phyloP scores from a whole-genome alignment of 176 grass and related monocot genomes.

The Echinochloa phyllopogon region DNA sequence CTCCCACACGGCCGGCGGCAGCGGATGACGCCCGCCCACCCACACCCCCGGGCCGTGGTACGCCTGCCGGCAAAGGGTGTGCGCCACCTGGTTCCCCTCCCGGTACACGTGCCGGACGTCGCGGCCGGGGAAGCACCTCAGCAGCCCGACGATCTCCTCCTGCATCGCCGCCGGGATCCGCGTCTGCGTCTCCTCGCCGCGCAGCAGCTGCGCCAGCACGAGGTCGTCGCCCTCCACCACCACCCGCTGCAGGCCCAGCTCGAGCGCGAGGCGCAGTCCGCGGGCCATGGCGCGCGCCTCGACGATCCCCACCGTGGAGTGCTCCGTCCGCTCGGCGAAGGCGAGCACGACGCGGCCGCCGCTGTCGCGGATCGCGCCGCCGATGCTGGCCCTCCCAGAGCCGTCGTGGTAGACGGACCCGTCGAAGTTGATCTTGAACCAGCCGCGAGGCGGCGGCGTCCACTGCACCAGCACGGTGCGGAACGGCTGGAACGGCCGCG shows the following conservation, averaged over 20 bases:
- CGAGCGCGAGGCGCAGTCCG: not conserved
- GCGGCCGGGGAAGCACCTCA: not conserved
- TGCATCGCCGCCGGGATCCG: not conserved
- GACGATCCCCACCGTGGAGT: conserved; percentile 1
- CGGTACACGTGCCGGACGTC: conserved; percentile 7
- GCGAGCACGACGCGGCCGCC: not conserved
- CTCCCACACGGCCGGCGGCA: not conserved
- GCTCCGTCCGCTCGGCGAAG: not conserved
- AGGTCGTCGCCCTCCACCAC: conserved; percentile 7
- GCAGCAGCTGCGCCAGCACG: conserved; percentile 17
- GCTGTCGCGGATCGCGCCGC: not conserved
- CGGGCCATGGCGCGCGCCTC: not conserved
- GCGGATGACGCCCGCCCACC: not conserved
- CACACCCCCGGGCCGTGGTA: not conserved
- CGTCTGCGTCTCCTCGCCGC: conserved; percentile 19
- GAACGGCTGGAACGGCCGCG: not conserved
- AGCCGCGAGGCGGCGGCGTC: not conserved
- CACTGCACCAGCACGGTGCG: not conserved
- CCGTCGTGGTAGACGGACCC: not conserved
- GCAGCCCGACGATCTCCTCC: not conserved
- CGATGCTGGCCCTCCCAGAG: not conserved
- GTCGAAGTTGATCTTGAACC: not conserved
- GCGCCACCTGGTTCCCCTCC: not conserved
- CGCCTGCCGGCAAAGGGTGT: not conserved
- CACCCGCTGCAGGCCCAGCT: not conserved